Evolutionary conservation across 2,329 filamentous ascomycete species (phyloP), one percentile per base, ranked within the genome.

Genomic region (Penicillium corylophilum): DNA sequence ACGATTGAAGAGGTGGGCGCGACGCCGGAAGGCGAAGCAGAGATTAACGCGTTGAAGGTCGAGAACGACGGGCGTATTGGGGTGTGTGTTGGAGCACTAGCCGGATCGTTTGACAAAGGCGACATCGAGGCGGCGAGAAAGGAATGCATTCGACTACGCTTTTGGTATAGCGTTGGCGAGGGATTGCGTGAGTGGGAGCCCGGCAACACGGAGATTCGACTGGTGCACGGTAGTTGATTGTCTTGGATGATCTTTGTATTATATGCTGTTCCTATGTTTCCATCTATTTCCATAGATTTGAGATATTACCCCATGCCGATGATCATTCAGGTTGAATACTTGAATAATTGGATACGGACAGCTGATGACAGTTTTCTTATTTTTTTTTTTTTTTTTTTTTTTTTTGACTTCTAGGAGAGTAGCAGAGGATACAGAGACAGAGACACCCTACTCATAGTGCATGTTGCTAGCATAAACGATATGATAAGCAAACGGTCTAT

Each of bases 131-230:
- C 56, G 8, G 93, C 91, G 15, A 85, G 82, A 73, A 72, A 68
- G 54, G 90, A 95, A 79, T 85, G 86, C 41, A 84, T 96, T 1
- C 79, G 82, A 70, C 73, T 96, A 75, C 79, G 90, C 70, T 97
- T 96, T 76, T 96, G 93, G 93, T 81, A 88, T 50, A 96, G 92
- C 72, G 86, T 97, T 55, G 81, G 84, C 56, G 88, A 95, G 71
- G 88, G 85, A 42, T 76, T 96, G 65, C 78, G 87, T 67, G 83
- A 86, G 56, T 96, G 93, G 92, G 90, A 96, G 78, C 83, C 79
- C 64, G 92, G 90, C 5, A 87, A 84, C 75, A 69, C 64, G 29
- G 67, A 79, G 57, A 78, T 84, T 51, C 73, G 80, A 41, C 61
- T 85, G 60, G 71, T 79, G 55, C 82, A 84, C 74, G 47, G 48